Base-by-base conservation (phyloP, 2,329 filamentous ascomycete genomes). In the Aspergillus sergii region DNA sequence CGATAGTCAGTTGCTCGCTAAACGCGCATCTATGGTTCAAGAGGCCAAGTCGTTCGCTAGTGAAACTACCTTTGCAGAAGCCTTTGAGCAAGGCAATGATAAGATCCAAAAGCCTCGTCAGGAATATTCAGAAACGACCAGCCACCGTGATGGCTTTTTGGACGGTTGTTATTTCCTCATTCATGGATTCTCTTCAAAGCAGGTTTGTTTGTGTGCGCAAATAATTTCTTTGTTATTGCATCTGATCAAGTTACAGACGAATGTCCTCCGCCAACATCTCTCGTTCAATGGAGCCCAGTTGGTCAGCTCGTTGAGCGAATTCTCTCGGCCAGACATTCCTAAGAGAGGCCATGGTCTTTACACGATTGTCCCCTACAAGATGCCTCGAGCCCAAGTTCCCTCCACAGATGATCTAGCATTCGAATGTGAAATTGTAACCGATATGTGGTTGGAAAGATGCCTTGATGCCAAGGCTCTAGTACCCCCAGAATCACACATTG, bases 391-490 rank as follows among this genome's bases (percentile, higher is more conserved):
- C 4, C 65, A 75, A 5, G 65, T 78, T 30, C 78, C 78, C 26
- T 78, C 75, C 2, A 77, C 76, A 2, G 77, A 79, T 55, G 77
- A 79, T 50, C 69, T 78, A 60, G 77, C 75, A 0, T 76, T 78
- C 26, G 77, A 80, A 66, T 80, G 82, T 60, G 76, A 83, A 55
- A 73, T 83, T 16, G 88, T 96, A 36, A 98, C 93, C 12, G 93
- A 97, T 73, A 96, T 95, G 84, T 99, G 94, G 86, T 84, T 99
- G 58, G 95, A 99, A 79, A 88, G 88, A 55, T 98, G 94, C 75
- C 81, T 99, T 45, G 89, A 94, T 74, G 87, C 87, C 66, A 95
- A 92, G 76, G 81, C 80, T 30, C 86, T 94, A 69, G 83, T 92
- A 54, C 82, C 90, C 34, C 92, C 93, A 6, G 80, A 83, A 58